Evolutionary conservation across 2,329 filamentous ascomycete genomes (phyloP).

Genomic region (Aspergillus pseudotamarii): DNA sequence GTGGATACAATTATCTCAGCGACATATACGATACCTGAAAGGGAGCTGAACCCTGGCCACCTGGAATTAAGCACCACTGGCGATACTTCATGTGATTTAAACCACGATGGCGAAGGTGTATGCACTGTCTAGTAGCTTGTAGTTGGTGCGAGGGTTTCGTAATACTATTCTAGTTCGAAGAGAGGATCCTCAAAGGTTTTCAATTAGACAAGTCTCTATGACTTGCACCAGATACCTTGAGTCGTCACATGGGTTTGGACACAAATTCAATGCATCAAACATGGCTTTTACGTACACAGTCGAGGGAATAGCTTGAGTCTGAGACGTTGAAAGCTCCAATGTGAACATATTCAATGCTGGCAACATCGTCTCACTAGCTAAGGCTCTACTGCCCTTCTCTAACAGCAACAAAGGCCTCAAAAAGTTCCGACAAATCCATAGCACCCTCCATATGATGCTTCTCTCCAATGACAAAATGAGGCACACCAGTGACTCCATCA

Average conservation of each 20-base stretch:
- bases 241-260: background rate
- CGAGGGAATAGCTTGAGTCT: background rate
- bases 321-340: background rate
- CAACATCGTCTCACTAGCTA: background rate
- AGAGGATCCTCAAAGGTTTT: background rate
- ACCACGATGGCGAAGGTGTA: background rate
- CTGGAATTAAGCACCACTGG: background rate
- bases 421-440: conserved; percentile 21
- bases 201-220: background rate
- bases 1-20: background rate
- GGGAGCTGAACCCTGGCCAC: background rate
- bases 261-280: background rate
- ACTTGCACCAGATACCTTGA: too few relatives aligned
- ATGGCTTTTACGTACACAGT: background rate
- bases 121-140: background rate
- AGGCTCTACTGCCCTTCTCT: background rate
- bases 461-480: conserved; percentile 22
- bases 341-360: background rate
- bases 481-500: conserved; percentile 19
- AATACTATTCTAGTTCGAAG: background rate
- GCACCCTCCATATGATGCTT: conserved; percentile 19
- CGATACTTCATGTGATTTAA: background rate
- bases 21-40: background rate
- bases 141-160: background rate
- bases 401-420: conserved; percentile 18